Percentiles rank a stretch among this genome's conserved stretches.
These are phyloP conservation scores for Lactarius quietus DNA, from an alignment of 768 basidiomycete species.

Conservation along the genomic window DNA sequence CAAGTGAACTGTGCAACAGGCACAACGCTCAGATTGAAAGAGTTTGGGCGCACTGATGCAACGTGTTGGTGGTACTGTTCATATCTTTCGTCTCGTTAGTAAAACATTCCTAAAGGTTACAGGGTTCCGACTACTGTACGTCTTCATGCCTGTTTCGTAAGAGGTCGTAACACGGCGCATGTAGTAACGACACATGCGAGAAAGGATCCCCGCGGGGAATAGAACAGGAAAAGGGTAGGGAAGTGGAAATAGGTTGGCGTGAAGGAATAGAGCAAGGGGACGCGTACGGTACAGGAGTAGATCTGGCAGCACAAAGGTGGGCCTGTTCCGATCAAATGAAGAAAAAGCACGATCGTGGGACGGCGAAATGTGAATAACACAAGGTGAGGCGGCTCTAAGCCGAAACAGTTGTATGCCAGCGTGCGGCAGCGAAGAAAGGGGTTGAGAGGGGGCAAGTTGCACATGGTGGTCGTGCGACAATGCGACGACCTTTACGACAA, in stretches of 20 bases:
- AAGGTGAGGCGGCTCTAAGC: not conserved
- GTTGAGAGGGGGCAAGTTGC: not conserved
- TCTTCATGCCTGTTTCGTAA: not conserved
- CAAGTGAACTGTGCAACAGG: no score
- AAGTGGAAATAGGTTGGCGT: not conserved
- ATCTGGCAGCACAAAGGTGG: not conserved
- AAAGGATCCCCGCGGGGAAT: not conserved
- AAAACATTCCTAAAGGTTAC: not conserved
- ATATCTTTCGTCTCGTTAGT: not conserved
- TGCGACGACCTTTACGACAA: slow-evolving; percentile 31
- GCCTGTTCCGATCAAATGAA: not conserved
- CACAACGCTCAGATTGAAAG: not conserved
- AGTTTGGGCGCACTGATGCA: not conserved
- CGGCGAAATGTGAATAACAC: slow-evolving; percentile 3
- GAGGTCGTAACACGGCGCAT: not conserved
- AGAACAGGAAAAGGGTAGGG: not conserved
- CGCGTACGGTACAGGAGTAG: slow-evolving; percentile 6
- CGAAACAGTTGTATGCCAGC: not conserved
- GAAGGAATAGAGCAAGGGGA: slow-evolving; percentile 1
- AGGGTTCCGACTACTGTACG: not conserved
- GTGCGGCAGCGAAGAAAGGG: not conserved
- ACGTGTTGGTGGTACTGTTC: not conserved
- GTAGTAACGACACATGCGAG: not conserved
- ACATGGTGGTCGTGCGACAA: not conserved
- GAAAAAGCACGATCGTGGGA: not conserved